A percentile compares a stretch with the other conserved stretches of the same genome.
Conservation (phyloP, 2,329 filamentous ascomycete species). For the Aureobasidium zeae region DNA sequence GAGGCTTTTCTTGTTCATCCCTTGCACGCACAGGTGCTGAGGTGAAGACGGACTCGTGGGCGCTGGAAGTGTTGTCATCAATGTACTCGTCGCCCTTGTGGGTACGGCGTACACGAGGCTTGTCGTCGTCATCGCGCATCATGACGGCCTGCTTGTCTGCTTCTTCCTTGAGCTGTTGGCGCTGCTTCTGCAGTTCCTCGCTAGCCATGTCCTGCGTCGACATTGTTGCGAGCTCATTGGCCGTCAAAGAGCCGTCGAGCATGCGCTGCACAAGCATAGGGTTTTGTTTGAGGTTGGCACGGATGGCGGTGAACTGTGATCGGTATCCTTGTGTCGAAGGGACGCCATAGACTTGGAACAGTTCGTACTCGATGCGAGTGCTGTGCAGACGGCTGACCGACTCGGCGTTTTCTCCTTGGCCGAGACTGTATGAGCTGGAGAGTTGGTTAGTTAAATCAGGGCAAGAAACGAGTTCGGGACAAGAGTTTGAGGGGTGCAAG, state of each 20-base stretch:
- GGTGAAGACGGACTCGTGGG: constrained; percentile 36
- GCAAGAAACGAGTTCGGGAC: not conserved
- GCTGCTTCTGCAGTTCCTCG: constrained; percentile 73
- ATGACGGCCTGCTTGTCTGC: constrained; percentile 79
- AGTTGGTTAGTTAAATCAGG: not conserved
- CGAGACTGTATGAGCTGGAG: constrained; percentile 45
- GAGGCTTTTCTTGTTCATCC: constrained; percentile 22
- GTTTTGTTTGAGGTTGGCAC: constrained; percentile 86
- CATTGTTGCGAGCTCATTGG: constrained; percentile 78
- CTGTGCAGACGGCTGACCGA: constrained; percentile 61
- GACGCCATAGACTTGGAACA: constrained; percentile 48
- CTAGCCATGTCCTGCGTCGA: constrained; percentile 82
- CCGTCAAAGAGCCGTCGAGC: constrained; percentile 60
- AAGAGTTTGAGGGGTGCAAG: too few species aligned
- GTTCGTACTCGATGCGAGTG: constrained; percentile 67
- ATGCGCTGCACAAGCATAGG: constrained; percentile 65
- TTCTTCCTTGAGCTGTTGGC: constrained; percentile 65
- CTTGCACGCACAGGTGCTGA: constrained; percentile 37
- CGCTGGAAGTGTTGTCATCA: constrained; percentile 55
- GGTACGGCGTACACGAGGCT: constrained; percentile 72
- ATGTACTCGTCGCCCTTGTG: constrained; percentile 93
- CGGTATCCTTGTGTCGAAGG: constrained; percentile 43
- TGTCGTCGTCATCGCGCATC: constrained; percentile 55
- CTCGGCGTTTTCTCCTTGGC: constrained; percentile 54
- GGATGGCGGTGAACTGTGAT: constrained; percentile 62